These are phyloP conservation scores for Phytophthora podocarpi DNA, from an alignment of 352 stramenopile species.

Conservation along the genomic window DNA sequence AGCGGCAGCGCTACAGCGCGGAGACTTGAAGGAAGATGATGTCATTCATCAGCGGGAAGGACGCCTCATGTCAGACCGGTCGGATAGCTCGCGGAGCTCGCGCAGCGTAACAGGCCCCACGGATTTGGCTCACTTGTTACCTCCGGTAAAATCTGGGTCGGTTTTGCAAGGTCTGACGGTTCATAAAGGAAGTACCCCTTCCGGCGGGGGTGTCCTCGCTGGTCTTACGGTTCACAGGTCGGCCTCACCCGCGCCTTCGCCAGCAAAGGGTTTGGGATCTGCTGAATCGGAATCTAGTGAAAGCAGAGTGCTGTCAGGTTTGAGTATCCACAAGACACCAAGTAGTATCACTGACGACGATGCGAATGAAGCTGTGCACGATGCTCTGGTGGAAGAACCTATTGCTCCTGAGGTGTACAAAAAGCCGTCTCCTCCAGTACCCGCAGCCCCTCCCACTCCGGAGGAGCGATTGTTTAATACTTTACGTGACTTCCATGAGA, in stretches of 20 bases:
- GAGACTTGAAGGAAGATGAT: constrained; percentile 78
- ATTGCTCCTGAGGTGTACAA: constrained; percentile 31
- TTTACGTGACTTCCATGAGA: constrained; percentile 77
- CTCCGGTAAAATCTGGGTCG: constrained; percentile 58
- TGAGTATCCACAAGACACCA: constrained; percentile 48
- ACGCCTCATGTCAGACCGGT: constrained; percentile 29
- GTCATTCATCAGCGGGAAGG: constrained; percentile 50
- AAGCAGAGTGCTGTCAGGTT: constrained; percentile 52
- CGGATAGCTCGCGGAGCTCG: constrained; percentile 34
- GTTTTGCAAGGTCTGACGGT: constrained; percentile 72
- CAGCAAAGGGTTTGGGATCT: constrained; percentile 21
- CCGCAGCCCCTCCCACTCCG: constrained; percentile 46
- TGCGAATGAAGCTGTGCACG: constrained; percentile 8
- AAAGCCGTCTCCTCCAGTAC: constrained; percentile 23
- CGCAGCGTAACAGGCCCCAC: constrained; percentile 49
- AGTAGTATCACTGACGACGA: constrained; percentile 26
- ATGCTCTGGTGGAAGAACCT: constrained; percentile 21
- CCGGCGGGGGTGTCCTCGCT: constrained; percentile 53
- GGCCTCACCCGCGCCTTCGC: constrained; percentile 41
- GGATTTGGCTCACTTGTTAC: constrained; percentile 71
- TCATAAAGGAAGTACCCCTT: constrained; percentile 33
- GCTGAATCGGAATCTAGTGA: constrained; percentile 26
- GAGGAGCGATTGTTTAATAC: constrained; percentile 74
- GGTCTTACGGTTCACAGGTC: constrained; percentile 72
- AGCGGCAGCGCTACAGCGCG: constrained; percentile 72